phyloP scores from a whole-genome alignment of 1,284 basidiomycete species.

The Cutaneotrichosporon sp. region DNA sequence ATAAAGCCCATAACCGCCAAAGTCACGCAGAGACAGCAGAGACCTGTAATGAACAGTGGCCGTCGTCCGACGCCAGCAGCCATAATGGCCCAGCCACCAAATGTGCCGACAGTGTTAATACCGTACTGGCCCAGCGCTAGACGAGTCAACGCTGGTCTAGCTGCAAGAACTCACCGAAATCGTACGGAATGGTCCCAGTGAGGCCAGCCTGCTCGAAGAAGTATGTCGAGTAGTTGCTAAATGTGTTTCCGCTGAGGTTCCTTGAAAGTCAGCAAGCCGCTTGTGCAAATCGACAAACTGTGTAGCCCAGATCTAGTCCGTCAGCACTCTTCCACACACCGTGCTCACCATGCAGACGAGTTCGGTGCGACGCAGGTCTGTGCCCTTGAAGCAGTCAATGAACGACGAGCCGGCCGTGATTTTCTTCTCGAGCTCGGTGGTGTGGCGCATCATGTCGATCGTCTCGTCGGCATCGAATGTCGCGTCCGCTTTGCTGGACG shows the following conservation, averaged over 20 bases:
- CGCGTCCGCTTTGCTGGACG: conserved; percentile 10
- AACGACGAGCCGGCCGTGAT: conserved; percentile 20
- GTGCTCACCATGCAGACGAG: conserved; percentile 20
- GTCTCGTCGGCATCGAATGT: conserved; percentile 20
- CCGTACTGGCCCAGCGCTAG: conserved; percentile 26
- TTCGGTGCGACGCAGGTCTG: conserved; percentile 23
- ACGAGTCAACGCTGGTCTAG: not conserved
- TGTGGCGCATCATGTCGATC: conserved; percentile 36
- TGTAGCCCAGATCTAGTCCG: conserved; percentile 2
- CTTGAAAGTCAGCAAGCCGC: not conserved
- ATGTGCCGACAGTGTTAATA: conserved; percentile 26
- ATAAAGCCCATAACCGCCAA: conserved; percentile 38
- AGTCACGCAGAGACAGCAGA: conserved; percentile 38
- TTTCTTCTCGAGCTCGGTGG: conserved; percentile 29
- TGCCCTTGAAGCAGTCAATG: conserved; percentile 24
- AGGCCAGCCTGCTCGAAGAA: conserved; percentile 48
- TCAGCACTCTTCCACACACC: not conserved
- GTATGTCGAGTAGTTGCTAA: conserved; percentile 25
- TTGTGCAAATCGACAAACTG: conserved; percentile 1
- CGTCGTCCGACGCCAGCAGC: conserved; percentile 42
- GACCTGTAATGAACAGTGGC: conserved; percentile 47
- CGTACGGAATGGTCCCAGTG: conserved; percentile 23
- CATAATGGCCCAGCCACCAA: conserved; percentile 35
- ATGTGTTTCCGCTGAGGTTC: conserved; percentile 12
- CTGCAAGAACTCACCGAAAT: not conserved